Conservation (phyloP, 441 rosid species). For the Adansonia grandidieri region DNA sequence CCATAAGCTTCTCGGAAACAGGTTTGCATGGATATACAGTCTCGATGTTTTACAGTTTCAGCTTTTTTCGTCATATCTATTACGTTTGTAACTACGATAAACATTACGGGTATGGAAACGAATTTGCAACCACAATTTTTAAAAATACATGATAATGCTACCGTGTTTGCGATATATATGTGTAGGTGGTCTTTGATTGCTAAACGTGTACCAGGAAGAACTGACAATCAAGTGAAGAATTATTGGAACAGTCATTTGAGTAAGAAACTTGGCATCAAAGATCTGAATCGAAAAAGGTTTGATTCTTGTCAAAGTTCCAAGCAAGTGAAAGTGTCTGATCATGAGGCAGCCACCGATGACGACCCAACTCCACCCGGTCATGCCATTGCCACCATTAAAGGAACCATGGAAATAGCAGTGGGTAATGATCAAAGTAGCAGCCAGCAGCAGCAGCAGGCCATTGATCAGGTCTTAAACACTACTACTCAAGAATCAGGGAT, state of each 20-base stretch:
- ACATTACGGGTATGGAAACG: too few relatives aligned
- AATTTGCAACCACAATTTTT: too few relatives aligned
- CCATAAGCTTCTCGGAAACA: slow-evolving; percentile 75
- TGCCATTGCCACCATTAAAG: slow-evolving; percentile 15
- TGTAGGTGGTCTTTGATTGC: slow-evolving; percentile 87
- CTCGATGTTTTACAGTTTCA: too few relatives aligned
- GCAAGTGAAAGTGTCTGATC: slow-evolving; percentile 15
- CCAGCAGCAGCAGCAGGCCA: slow-evolving; percentile 13
- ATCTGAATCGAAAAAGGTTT: slow-evolving; percentile 31
- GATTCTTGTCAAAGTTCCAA: slow-evolving; percentile 27
- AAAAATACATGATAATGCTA: too few relatives aligned
- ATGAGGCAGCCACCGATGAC: slow-evolving; percentile 17
- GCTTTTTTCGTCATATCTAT: too few relatives aligned
- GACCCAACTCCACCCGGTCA: slow-evolving; percentile 13
- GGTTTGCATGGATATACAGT: slow-evolving; percentile 34
- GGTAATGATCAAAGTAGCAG: slow-evolving; percentile 6
- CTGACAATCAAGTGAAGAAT: slow-evolving; percentile 90
- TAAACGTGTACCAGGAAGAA: slow-evolving; percentile 80
- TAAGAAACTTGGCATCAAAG: slow-evolving; percentile 53
- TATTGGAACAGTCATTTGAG: slow-evolving; percentile 82
- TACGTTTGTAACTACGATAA: too few relatives aligned
- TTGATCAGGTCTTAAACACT: slow-evolving; percentile 18
- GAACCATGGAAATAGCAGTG: slow-evolving; percentile 22
- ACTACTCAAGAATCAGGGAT: slow-evolving; percentile 22
- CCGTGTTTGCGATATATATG: too few relatives aligned